Evolutionary conservation across 306 rosid species (phyloP).

Genomic region (Argentina anserina): DNA sequence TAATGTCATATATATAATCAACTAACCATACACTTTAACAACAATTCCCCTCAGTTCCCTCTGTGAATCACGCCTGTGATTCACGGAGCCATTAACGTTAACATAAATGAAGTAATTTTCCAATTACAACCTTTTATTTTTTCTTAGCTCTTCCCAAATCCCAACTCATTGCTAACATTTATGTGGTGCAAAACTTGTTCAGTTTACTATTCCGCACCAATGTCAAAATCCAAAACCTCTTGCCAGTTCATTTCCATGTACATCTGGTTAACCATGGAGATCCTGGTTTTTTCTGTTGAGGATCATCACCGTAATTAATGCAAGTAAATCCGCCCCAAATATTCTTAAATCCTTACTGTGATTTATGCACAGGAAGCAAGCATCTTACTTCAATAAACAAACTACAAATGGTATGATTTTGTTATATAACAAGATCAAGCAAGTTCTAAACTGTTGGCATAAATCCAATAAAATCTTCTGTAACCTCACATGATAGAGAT

Average conservation of each 20-base stretch:
- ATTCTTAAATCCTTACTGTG: not conserved
- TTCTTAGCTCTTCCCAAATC: not conserved
- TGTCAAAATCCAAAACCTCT: not conserved
- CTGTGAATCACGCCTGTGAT: too few relatives aligned
- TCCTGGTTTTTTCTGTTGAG: not conserved
- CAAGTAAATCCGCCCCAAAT: not conserved
- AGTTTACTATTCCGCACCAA: not conserved
- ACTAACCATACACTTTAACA: too few relatives aligned
- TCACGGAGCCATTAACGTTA: too few relatives aligned
- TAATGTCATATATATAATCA: too few relatives aligned
- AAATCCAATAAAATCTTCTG: not conserved
- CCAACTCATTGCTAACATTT: slow-evolving; percentile 4
- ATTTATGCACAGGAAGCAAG: not conserved
- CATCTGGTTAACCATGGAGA: not conserved
- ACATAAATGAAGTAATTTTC: too few relatives aligned
- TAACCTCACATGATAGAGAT: not conserved
- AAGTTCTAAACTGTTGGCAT: not conserved
- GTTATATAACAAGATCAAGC: not conserved
- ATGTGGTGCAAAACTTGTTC: not conserved
- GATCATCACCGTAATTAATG: not conserved
- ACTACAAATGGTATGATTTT: not conserved
- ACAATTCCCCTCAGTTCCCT: too few relatives aligned
- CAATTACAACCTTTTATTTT: not conserved
- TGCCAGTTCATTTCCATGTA: not conserved
- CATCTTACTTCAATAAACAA: not conserved